phyloP scores from a whole-genome alignment of 2,329 filamentous ascomycete species.

The Amauroascus niger region DNA sequence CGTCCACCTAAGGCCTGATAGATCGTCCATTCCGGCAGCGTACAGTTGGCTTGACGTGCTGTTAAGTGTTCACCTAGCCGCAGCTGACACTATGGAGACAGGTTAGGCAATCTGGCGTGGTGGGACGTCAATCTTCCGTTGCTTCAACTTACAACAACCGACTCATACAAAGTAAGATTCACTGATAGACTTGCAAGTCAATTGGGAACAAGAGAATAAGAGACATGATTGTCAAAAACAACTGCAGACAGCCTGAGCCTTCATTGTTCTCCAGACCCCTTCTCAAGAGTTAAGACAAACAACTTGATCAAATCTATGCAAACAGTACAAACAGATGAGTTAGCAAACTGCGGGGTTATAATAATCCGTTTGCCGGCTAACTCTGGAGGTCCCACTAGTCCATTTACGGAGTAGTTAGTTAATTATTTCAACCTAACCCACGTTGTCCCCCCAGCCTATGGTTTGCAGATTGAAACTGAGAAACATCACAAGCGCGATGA shows the following conservation, averaged over 20 bases:
- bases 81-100: not conserved
- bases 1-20: slow-evolving; percentile 40
- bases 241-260: not conserved
- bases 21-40: slow-evolving; percentile 36
- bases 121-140: not conserved
- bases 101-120: not conserved
- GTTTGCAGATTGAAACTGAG: too few species aligned
- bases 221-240: not conserved
- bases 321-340: not conserved
- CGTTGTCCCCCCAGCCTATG: too few species aligned
- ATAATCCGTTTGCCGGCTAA: too few species aligned
- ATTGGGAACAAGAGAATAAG: not conserved
- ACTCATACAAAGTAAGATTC: not conserved
- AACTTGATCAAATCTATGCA: not conserved
- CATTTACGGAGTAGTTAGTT: too few species aligned
- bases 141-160: not conserved
- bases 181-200: not conserved
- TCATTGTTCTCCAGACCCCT: too few species aligned
- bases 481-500: too few species aligned
- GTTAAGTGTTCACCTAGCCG: not conserved
- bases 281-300: too few species aligned
- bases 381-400: too few species aligned
- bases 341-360: not conserved
- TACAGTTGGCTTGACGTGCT: not conserved
- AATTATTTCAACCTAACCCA: too few species aligned